Conservation (phyloP, 768 basidiomycete genomes). For the Naganishia vishniacii region DNA sequence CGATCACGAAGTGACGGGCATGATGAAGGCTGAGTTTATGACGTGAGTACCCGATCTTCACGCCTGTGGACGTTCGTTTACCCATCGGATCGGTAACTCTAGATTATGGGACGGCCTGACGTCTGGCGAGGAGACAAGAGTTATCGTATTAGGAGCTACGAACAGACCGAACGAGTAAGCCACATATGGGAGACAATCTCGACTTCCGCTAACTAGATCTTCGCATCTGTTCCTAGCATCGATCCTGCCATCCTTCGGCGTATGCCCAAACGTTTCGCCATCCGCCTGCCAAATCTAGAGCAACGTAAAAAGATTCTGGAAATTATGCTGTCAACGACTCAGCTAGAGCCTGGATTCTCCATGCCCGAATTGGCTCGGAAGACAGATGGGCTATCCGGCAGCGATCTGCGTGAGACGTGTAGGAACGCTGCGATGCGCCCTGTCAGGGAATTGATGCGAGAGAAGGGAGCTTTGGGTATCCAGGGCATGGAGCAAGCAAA, state of each 20-base stretch:
- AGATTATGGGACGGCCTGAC: conserved; percentile 93
- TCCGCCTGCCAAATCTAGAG: conserved; percentile 68
- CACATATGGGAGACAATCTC: conserved; percentile 76
- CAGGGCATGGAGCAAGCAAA: conserved; percentile 54
- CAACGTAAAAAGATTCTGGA: conserved; percentile 79
- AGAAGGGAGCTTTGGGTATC: conserved; percentile 47
- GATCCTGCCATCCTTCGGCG: conserved; percentile 51
- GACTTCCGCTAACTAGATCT: neutral
- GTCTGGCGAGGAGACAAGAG: conserved; percentile 66
- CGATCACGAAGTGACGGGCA: conserved; percentile 95
- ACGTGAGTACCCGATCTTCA: conserved; percentile 45
- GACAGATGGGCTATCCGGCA: conserved; percentile 75
- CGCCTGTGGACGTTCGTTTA: too few relatives aligned
- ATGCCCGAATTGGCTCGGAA: conserved; percentile 61
- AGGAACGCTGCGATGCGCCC: conserved; percentile 90
- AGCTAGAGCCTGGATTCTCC: conserved; percentile 60
- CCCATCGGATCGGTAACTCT: conserved; percentile 18
- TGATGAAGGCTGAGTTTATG: conserved; percentile 81
- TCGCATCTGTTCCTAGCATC: conserved; percentile 35
- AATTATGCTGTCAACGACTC: conserved; percentile 77
- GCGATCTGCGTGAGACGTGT: conserved; percentile 85
- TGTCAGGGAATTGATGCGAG: conserved; percentile 49
- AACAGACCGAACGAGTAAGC: conserved; percentile 77
- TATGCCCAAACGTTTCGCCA: conserved; percentile 95
- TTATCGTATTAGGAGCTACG: conserved; percentile 88